Conservation (phyloP, 805 yeast species). For the Suhomyces vadensis region DNA sequence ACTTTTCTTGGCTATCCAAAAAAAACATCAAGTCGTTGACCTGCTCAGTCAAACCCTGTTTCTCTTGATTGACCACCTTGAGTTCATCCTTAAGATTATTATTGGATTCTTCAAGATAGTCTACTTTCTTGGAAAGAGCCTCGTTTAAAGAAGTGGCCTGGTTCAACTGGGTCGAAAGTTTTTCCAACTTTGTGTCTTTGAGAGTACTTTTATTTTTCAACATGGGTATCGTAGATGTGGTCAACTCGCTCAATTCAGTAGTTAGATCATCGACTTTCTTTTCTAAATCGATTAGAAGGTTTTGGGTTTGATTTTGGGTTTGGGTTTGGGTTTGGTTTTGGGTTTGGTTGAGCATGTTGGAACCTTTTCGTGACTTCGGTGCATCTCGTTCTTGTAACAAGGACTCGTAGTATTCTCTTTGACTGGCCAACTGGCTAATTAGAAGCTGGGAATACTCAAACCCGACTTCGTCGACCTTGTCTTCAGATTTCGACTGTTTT, state of each 20-base stretch:
- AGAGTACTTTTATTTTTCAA: conserved; percentile 30
- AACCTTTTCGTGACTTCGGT: conserved; percentile 22
- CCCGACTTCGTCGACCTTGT: conserved; percentile 58
- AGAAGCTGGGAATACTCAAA: conserved; percentile 79
- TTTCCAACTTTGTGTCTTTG: conserved; percentile 31
- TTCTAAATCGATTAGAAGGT: conserved; percentile 24
- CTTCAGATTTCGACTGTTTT: conserved; percentile 11
- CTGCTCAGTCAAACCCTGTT: conserved; percentile 58
- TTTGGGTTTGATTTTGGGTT: conserved; percentile 6
- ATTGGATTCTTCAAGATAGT: conserved; percentile 28
- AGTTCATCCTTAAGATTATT: conserved; percentile 30
- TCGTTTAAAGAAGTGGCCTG: conserved; percentile 37
- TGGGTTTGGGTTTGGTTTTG: conserved; percentile 8
- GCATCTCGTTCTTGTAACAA: conserved; percentile 26
- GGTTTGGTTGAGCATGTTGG: conserved; percentile 13
- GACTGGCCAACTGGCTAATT: conserved; percentile 80
- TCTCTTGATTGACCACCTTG: conserved; percentile 34
- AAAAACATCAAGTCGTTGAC: conserved; percentile 79
- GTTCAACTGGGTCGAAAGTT: conserved; percentile 32
- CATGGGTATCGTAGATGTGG: conserved; percentile 32
- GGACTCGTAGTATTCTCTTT: conserved; percentile 76
- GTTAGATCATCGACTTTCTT: conserved; percentile 30
- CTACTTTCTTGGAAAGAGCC: conserved; percentile 41
- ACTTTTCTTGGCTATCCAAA: conserved; percentile 69
- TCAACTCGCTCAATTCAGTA: conserved; percentile 23